Conservation (phyloP, 495 filamentous ascomycete genomes). For the Trichoderma erinaceum region DNA sequence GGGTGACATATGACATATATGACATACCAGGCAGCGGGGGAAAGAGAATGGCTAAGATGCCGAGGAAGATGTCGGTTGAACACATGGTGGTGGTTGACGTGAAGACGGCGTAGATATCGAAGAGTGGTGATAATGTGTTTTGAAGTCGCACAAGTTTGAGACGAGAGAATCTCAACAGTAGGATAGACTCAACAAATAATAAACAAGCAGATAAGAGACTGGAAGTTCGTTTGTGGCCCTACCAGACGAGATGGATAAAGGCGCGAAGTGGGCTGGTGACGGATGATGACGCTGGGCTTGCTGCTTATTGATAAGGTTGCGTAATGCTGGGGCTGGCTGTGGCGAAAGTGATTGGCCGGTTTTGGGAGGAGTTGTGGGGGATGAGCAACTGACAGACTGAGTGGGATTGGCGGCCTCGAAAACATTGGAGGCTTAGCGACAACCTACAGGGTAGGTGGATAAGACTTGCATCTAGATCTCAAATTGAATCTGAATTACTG, state of each 20-base stretch:
- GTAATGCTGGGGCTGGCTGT: conserved; percentile 1
- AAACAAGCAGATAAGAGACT: neutral
- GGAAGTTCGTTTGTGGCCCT: neutral
- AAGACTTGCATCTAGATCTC: neutral
- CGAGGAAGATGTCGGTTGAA: conserved; percentile 80
- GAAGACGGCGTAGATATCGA: neutral
- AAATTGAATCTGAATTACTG: no score
- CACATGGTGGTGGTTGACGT: conserved; percentile 38
- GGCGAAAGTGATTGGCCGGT: neutral
- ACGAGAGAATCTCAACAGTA: no score
- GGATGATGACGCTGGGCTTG: neutral
- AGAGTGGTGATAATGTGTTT: neutral
- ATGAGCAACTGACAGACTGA: neutral
- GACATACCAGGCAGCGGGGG: conserved; percentile 81
- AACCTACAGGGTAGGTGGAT: neutral
- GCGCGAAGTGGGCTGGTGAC: conserved; percentile 5
- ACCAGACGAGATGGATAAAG: neutral
- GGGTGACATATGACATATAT: neutral
- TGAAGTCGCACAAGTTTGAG: no score
- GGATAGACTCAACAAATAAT: no score
- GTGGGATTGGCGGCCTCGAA: neutral
- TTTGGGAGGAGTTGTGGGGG: neutral
- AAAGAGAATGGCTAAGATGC: conserved; percentile 83
- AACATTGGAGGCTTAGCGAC: neutral
- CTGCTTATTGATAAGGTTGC: conserved; percentile 8